Percentiles rank a stretch among this genome's conserved stretches.
These are phyloP conservation scores for Aureobasidium zeae DNA, from an alignment of 2,329 filamentous ascomycete species.

Conservation along the genomic window DNA sequence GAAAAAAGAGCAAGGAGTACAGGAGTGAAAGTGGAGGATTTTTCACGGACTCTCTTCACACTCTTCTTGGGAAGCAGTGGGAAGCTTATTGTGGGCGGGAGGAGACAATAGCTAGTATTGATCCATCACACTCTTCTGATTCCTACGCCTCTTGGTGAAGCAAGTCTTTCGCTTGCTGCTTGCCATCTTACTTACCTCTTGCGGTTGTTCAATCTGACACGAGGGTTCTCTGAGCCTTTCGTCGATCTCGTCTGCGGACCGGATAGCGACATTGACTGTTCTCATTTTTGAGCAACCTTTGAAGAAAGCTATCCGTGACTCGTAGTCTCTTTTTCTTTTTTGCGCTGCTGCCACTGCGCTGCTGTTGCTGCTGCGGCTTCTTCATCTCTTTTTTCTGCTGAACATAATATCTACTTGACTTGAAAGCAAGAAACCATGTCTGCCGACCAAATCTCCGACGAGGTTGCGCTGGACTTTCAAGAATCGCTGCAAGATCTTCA, in stretches of 20 bases:
- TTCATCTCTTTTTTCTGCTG: slow-evolving; percentile 12
- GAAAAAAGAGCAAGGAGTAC: slow-evolving; percentile 9
- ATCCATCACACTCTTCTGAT: slow-evolving; percentile 33
- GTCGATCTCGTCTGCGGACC: slow-evolving; percentile 9
- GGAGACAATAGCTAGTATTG: slow-evolving; percentile 40
- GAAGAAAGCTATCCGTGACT: slow-evolving; percentile 16
- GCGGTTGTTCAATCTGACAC: slow-evolving; percentile 10
- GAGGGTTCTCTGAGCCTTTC: background rate
- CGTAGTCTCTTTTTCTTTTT: slow-evolving; percentile 13
- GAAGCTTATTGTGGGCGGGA: slow-evolving; percentile 14
- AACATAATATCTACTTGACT: slow-evolving; percentile 21
- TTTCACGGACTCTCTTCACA: slow-evolving; percentile 4
- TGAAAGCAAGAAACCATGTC: slow-evolving; percentile 19
- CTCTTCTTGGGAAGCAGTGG: slow-evolving; percentile 3
- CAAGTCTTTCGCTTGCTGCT: slow-evolving; percentile 7
- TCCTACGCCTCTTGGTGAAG: slow-evolving; percentile 14
- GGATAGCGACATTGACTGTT: slow-evolving; percentile 15
- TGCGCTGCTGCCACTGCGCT: no score
- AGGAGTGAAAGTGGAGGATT: slow-evolving; percentile 10
- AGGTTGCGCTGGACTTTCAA: slow-evolving; percentile 91
- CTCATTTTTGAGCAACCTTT: slow-evolving; percentile 5
- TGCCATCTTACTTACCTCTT: slow-evolving; percentile 13
- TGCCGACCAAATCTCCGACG: slow-evolving; percentile 61
- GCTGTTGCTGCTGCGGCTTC: no score
- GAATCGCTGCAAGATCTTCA: slow-evolving; percentile 86